Base-by-base conservation (phyloP, 2,329 filamentous ascomycete genomes). In the Ophiosphaerella herpotricha region DNA sequence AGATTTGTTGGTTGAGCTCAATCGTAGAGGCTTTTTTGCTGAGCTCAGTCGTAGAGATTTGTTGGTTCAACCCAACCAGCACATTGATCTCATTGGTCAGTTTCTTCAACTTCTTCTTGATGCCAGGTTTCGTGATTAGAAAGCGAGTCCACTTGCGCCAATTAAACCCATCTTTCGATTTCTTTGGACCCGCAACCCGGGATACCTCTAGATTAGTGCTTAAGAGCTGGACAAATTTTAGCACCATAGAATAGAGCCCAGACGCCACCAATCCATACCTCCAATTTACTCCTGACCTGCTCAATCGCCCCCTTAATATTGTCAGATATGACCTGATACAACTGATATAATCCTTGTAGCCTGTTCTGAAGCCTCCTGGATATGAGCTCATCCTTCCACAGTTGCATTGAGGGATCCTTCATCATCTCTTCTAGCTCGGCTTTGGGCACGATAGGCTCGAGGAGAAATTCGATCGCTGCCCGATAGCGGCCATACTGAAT, bases 401-500 rank as follows among this genome's bases (percentile, higher is more conserved):
- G 48, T 33, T 61, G 38, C 34, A 61, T 63, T 8, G 60, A 55
- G 16, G 70, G 67, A n/a, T 68, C 62, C 4, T 61, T 57, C 43
- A 72, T 60, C 67, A 74, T 70, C 40, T 67, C 64, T 6, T 64
- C 65, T 13, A 73, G 55, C 40, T 74, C 70, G 38, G 61, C 62
- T 29, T 73, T 69, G 38, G 67, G 62, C 38, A 70, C 70, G 21
- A 74, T 72, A 4, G 71, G 68, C 23, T 67, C 66, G 42, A 73
- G 64, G 4, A 73, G 63, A 6, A 71, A 61, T 9, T 67, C 65
- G 8, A 73, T 67, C 4, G 68, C 73, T 42, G 71, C 69, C 13
- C 62, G 61, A 49, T 65, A 73, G 42, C 73, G 71, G 7, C 70
- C 70, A 55, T 73, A 67, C 46, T 74, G 68, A 42, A 68, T 72